Evolutionary conservation across 2,329 filamentous ascomycete genomes (phyloP), one percentile per base, ranked within the genome.

Genomic region (Calonectria multiphialidica): DNA sequence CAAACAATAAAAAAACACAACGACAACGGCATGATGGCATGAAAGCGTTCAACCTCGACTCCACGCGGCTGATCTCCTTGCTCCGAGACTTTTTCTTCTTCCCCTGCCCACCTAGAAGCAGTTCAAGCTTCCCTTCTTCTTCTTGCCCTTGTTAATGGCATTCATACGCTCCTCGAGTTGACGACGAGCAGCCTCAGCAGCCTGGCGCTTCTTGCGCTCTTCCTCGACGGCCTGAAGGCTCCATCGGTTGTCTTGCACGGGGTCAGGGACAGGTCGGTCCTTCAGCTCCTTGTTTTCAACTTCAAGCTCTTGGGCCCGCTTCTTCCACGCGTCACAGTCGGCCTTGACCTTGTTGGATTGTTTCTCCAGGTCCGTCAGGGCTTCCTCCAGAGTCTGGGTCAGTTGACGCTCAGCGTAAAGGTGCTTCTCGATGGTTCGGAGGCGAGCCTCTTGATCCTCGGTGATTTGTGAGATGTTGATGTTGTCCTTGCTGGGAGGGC

Each of bases 91-190:
- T 55, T 55, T 40, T 40, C 15, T 25, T 25, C 33, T 44, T 49
- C 18, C 23, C 42, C 59, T 13, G 25, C 79, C 74, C 79, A 67
- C 73, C 85, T 95, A 98, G 88, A 99, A 99, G 90, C 97, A 99
- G 88, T 98, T 98, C 84, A 99, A 90, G 77, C 94, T 96, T 80
- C 93, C 92, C 90, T 98, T 98, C 91, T 97, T 96, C 90, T 96
- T 98, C 88, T 97, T 97, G 87, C 94, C 93, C 81, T 90, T 91
- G 85, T 93, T 96, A 83, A 97, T 93, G 71, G 94, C 93, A 80
- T 96, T 95, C 92, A 99, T 99, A 69, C 96, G 91, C 87, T 98
- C 95, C 86, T 99, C 96, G 30, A 99, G 90, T 80, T 98, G 94
- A 45, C 93, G 94, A 66, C 94, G 90, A 50, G 97, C 97, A 76